Evolutionary conservation across 78 protist genomes (phyloP), one percentile per base, ranked within the genome.

Genomic region (Thecamonas trahens): DNA sequence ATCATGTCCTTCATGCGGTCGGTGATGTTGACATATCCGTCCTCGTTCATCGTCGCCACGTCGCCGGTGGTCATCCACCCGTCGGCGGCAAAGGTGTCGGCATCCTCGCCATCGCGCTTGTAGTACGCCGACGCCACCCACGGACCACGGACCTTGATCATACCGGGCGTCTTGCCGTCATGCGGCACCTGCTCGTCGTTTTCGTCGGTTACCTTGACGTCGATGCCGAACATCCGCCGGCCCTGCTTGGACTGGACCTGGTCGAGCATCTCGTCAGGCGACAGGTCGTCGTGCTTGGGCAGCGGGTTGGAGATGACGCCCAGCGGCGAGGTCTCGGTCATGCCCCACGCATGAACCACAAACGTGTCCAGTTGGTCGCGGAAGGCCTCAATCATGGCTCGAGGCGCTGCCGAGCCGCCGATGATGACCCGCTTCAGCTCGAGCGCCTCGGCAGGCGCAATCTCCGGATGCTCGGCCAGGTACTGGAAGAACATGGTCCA

Each of bases 321-420:
- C 15, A 42, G 15, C 11, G 71, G 71, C 11, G 49, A 15, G 42
- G 53, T 52, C 60, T 65, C 71, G n/a, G 71, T 65, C 71, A 65
- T 65, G 49, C 71, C 71, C 71, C 71, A 65, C 29, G 71, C 71
- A 20, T 47, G 71, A 44, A 49, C 7, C 28, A 49, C 18, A 24
- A 24, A 24, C 55, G n/a, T n/a, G n/a, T n/a, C n/a, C n/a, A n/a
- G n/a, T n/a, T n/a, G n/a, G n/a, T n/a, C n/a, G n/a, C n/a, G n/a
- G n/a, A n/a, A n/a, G n/a, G n/a, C n/a, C n/a, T n/a, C n/a, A n/a
- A n/a, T n/a, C n/a, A n/a, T n/a, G n/a, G n/a, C n/a, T n/a, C n/a
- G n/a, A n/a, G n/a, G n/a, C n/a, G n/a, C n/a, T n/a, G n/a, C n/a
- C n/a, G n/a, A n/a, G n/a, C n/a, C n/a, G n/a, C n/a, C n/a, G n/a